Evolutionary conservation across 352 stramenopile species (phyloP), one percentile per base, ranked within the genome.

Genomic region (Halophytophthora polymorphica): DNA sequence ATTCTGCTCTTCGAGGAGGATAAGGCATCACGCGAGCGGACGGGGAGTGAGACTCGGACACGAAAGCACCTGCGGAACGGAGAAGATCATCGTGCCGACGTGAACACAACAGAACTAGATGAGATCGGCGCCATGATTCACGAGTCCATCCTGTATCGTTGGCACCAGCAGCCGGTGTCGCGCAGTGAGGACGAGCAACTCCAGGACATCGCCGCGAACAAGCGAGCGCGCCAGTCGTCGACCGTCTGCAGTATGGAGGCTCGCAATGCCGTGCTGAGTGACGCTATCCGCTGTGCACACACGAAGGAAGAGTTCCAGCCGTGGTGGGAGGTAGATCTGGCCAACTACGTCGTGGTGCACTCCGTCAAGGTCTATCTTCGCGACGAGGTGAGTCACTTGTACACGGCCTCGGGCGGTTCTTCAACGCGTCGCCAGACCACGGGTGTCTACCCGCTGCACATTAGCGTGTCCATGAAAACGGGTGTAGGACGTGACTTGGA

Each of bases 391-490:
- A 77, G 49, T 38, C 66, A 73, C 29, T 45, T 72, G 45, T 72
- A 72, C 35, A 57, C 37, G 29, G 43, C 49, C 43, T 40, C 41
- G 6, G 36, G 29, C 13, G 37, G 50, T 2, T 18, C 62, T 3
- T 35, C 51, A 35, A 35, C 58, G 8, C 50, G n/a, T 25, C 42
- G 48, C n/a, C 53, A 40, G 1, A 57, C 57, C 2, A 47, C 58
- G n/a, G 55, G 58, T 3, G 45, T 72, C 22, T 86, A 79, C 21
- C 77, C 77, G 0, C 38, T 88, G 1, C 63, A 88, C 41, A 54
- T 88, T 8, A 70, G 43, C 21, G 54, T 88, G 19, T 86, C 73
- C 4, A 88, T 86, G 77, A 88, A 83, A 43, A 77, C 70, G 3
- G 77, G 77, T 2, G 60, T 81, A 15, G 73, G 66, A 8, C 70